A percentile compares a stretch with the other conserved stretches of the same genome.
phyloP scores from a whole-genome alignment of 495 filamentous ascomycete species.

The Lasiosphaeriaceae sp. region DNA sequence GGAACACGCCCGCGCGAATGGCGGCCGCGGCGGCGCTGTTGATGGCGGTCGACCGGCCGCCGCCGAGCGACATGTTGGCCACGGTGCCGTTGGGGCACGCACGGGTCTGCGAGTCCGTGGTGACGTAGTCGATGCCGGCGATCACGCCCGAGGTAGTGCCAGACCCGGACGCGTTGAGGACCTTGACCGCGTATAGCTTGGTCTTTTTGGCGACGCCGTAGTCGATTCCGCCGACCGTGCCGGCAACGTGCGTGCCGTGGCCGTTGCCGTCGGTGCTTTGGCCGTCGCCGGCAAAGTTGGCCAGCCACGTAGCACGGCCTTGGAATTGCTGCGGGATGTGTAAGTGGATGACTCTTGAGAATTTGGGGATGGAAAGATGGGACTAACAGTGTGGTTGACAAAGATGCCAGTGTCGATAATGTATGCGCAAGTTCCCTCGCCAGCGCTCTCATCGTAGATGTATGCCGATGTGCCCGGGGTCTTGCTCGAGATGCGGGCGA shows the following conservation, averaged over 20 bases:
- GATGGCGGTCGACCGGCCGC: constrained; percentile 45
- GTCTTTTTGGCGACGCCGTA: constrained; percentile 67
- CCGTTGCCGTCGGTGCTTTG: constrained; percentile 37
- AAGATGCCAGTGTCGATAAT: constrained; percentile 60
- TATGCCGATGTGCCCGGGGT: constrained; percentile 45
- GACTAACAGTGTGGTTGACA: constrained; percentile 40
- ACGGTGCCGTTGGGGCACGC: constrained; percentile 34
- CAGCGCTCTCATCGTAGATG: constrained; percentile 56
- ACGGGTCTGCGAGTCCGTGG: constrained; percentile 28
- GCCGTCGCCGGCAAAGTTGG: constrained; percentile 32
- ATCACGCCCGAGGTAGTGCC: constrained; percentile 40
- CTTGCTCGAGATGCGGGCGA: constrained; percentile 55
- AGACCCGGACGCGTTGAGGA: constrained; percentile 48
- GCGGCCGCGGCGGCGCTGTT: constrained; percentile 49
- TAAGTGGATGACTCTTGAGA: constrained; percentile 3
- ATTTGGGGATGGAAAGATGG: constrained; percentile 17
- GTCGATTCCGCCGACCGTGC: constrained; percentile 57
- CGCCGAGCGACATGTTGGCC: constrained; percentile 52
- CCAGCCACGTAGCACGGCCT: constrained; percentile 48
- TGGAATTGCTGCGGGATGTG: constrained; percentile 47
- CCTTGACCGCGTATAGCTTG: constrained; percentile 61
- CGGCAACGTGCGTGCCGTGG: constrained; percentile 62
- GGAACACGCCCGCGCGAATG: constrained; percentile 46
- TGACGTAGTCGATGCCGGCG: constrained; percentile 44
- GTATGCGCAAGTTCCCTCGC: constrained; percentile 55